phyloP scores from a whole-genome alignment of 1,139 yeast species.

The Yamadazyma dendronema region DNA sequence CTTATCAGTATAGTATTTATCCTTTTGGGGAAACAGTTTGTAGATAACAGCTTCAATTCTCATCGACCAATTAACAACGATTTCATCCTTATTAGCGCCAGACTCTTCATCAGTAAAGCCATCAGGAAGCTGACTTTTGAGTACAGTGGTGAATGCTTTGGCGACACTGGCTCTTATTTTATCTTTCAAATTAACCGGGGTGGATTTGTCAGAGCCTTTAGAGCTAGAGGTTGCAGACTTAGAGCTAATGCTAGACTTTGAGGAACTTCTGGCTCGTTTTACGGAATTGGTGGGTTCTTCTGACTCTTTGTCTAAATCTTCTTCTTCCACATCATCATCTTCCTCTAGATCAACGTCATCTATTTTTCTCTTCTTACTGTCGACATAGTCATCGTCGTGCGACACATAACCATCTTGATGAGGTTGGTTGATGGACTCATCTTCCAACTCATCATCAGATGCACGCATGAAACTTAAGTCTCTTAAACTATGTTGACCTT shows the following conservation, averaged over 20 bases:
- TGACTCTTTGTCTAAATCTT: conserved; percentile 4
- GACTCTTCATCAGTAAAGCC: conserved; percentile 25
- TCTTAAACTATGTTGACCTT: conserved; percentile 39
- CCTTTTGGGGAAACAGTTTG: conserved; percentile 20
- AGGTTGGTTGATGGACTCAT: conserved; percentile 2
- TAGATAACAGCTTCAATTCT: conserved; percentile 43
- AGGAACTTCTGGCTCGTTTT: background rate
- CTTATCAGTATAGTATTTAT: conserved; percentile 38
- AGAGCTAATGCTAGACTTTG: too few relatives aligned
- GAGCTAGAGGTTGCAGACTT: conserved; percentile 8
- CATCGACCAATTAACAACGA: conserved; percentile 36
- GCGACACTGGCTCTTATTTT: conserved; percentile 36
- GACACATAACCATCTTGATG: background rate
- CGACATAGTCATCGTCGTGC: conserved; percentile 9
- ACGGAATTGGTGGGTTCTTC: background rate
- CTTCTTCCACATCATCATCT: conserved; percentile 10
- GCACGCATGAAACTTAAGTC: conserved; percentile 17
- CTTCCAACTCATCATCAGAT: conserved; percentile 7
- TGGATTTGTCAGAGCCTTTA: background rate
- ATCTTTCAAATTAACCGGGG: conserved; percentile 18
- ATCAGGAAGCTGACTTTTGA: conserved; percentile 41
- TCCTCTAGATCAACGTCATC: conserved; percentile 5
- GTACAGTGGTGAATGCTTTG: conserved; percentile 39
- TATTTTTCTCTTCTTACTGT: conserved; percentile 1
- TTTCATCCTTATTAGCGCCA: conserved; percentile 25